Base-by-base conservation (phyloP, 2,329 filamentous ascomycete genomes). In the Colletotrichum noveboracense region DNA sequence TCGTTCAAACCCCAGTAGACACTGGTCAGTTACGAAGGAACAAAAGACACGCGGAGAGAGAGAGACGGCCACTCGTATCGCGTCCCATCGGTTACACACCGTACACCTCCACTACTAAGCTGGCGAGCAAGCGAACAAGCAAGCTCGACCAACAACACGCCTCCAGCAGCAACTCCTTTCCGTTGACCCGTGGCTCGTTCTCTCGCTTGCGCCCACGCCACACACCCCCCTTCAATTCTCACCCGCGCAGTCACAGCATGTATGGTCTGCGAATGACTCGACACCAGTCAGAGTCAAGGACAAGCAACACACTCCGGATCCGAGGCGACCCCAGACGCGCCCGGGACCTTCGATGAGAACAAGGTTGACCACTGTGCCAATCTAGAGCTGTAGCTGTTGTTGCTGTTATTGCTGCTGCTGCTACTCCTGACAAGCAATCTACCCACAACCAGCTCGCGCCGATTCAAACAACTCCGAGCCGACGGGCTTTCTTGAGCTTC, bases 211-310 rank as follows among this genome's bases (percentile, higher is more conserved):
- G 73, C 30, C 62, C 43, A 75, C 69, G 68, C 38, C 62, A 72
- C 62, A 56, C 62, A 32, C 64, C 58, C 36, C 32, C 16, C 30
- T 55, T 21, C 55, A 26, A 60, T 28, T n/a, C 43, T 68, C 73
- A 36, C 70, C 32, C 58, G 70, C 56, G 70, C 56, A 58, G 70
- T 73, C 70, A 73, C 73, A 75, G 70, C 65, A 75, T 73, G 73
- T 69, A 68, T 75, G 73, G 64, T 21, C 70, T 26, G 70, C 70
- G 64, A 73, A 73, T 68, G 64, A 69, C 73, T 75, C 73, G 73
- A 64, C 73, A 75, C 70, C 73, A 75, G 70, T 73, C 73, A 75
- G 64, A 75, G 64, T 73, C 70, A 73, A 73, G 61, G 70, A 62
- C 69, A 30, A 61, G 62, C 69, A 71, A 52, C 32, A 62, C 56